Percentiles rank a stretch among this genome's conserved stretches.
Conservation (phyloP, 2,329 filamentous ascomycete species). For the Penicillium sp. region DNA sequence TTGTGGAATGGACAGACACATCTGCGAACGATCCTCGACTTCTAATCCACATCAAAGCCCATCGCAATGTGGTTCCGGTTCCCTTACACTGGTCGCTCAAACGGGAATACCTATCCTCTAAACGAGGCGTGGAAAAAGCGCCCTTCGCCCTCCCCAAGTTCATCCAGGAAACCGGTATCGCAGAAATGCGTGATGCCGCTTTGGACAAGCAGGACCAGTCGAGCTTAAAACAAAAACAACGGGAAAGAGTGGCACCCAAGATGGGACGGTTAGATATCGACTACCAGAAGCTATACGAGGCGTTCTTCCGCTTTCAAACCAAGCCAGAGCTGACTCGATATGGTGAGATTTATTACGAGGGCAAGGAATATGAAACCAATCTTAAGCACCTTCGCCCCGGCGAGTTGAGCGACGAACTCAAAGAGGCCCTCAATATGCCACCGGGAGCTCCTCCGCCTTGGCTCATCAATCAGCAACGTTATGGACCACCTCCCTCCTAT, state of each 20-base stretch:
- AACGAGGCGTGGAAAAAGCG: constrained; percentile 93
- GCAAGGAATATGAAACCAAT: constrained; percentile 97
- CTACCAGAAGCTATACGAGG: constrained; percentile 96
- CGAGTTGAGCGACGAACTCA: constrained; percentile 83
- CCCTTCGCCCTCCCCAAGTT: constrained; percentile 92
- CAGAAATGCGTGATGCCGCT: constrained; percentile 96
- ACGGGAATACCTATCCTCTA: constrained; percentile 94
- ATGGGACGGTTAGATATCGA: constrained; percentile 98
- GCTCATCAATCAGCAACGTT: constrained; percentile 95
- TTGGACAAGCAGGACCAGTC: constrained; percentile 94
- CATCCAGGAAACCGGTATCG: constrained; percentile 94
- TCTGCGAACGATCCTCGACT: constrained; percentile 86
- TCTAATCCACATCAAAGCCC: constrained; percentile 90
- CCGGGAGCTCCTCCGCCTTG: constrained; percentile 91
- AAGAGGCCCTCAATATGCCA: constrained; percentile 90
- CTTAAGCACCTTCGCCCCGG: constrained; percentile 86
- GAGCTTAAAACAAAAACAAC: constrained; percentile 89
- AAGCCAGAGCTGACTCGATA: constrained; percentile 93
- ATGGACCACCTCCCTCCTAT: constrained; percentile 90
- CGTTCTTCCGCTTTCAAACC: constrained; percentile 96
- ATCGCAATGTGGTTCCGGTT: constrained; percentile 93
- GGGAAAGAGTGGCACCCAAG: constrained; percentile 90
- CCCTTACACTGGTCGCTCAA: constrained; percentile 94
- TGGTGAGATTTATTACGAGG: constrained; percentile 99
- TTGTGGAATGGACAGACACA: constrained; percentile 96